These are phyloP conservation scores for Rutstroemia sp. DNA, from an alignment of 2,329 filamentous ascomycete genomes.

Conservation along the genomic window DNA sequence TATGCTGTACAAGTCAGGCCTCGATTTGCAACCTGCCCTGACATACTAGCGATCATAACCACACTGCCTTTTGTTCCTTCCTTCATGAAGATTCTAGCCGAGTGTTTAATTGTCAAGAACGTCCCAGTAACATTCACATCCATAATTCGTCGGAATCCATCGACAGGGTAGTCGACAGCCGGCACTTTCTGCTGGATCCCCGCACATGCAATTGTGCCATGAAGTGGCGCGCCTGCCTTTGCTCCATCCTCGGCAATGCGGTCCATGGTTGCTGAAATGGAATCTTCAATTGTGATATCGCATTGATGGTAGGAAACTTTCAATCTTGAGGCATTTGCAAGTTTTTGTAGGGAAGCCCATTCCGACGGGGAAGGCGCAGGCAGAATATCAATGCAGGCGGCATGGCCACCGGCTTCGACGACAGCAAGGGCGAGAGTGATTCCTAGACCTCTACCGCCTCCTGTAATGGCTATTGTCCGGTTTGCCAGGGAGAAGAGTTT, in stretches of 20 bases:
- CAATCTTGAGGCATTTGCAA: constrained; percentile 29
- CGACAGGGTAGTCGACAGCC: constrained; percentile 58
- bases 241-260: constrained; percentile 7
- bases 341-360: neutral
- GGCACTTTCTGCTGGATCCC: constrained; percentile 62
- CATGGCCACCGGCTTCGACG: constrained; percentile 41
- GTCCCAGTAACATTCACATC: constrained; percentile 63
- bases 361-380: constrained; percentile 13
- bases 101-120: constrained; percentile 63
- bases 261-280: constrained; percentile 32
- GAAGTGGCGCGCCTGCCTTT: constrained; percentile 21
- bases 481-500: constrained; percentile 30
- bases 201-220: constrained; percentile 63
- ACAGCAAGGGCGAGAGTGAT: constrained; percentile 41
- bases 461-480: constrained; percentile 38
- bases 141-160: constrained; percentile 46
- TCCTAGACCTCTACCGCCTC: constrained; percentile 42
- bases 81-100: constrained; percentile 49
- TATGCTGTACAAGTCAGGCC: constrained; percentile 53
- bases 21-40: constrained; percentile 40
- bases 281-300: constrained; percentile 40
- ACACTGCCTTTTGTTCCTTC: constrained; percentile 38
- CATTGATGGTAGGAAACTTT: constrained; percentile 24
- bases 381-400: constrained; percentile 28
- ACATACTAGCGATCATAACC: constrained; percentile 44